phyloP scores from a whole-genome alignment of 163 green algal genomes.

The Scenedesmus sp. region DNA sequence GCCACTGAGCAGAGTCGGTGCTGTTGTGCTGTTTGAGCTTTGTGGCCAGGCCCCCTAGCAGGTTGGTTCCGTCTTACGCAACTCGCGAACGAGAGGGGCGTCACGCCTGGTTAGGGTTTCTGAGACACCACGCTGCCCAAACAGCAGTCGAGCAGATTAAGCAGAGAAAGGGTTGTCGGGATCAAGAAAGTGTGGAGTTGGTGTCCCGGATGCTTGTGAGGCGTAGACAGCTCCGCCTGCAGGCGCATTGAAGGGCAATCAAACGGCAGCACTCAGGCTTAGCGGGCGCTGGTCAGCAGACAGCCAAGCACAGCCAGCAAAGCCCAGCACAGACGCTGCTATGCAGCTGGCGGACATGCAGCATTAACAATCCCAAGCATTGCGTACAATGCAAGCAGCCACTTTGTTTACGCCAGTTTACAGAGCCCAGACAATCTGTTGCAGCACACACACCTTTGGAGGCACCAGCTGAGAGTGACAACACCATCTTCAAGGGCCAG shows the following conservation, averaged over 20 bases:
- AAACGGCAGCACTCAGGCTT: not conserved
- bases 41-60: not conserved
- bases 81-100: not conserved
- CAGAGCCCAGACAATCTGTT: no score
- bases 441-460: no score
- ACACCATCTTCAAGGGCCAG: no score
- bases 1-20: slow-evolving; percentile 5
- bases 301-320: not conserved
- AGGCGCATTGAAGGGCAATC: not conserved
- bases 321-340: not conserved
- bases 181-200: not conserved
- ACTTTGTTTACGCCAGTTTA: no score
- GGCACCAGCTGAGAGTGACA: no score
- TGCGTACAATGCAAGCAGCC: no score
- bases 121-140: slow-evolving; percentile 1
- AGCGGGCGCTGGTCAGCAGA: not conserved
- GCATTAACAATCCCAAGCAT: no score
- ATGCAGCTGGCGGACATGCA: no score
- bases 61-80: not conserved
- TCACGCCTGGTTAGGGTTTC: not conserved
- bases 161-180: not conserved
- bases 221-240: not conserved
- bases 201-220: not conserved
- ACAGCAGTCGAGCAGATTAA: not conserved
- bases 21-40: not conserved